These are phyloP conservation scores for Leersia perrieri DNA, from an alignment of 176 grass and related monocot genomes.

Conservation along the genomic window DNA sequence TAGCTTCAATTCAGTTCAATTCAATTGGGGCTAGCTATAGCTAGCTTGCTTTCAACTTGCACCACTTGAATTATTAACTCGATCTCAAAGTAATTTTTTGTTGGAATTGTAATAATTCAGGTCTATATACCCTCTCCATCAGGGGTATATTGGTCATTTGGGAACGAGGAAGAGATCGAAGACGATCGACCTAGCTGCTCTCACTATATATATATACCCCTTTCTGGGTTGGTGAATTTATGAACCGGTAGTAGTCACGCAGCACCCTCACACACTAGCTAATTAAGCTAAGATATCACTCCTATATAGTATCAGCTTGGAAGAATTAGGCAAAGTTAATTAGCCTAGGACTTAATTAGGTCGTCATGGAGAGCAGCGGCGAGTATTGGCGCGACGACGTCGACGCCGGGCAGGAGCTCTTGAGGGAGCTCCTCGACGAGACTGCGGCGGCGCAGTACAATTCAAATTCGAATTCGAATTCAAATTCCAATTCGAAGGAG, in stretches of 20 bases:
- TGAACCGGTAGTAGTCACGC: too few species aligned
- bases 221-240: slow-evolving; percentile 33
- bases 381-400: slow-evolving; percentile 41
- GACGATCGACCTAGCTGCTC: too few species aligned
- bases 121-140: not conserved
- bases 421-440: slow-evolving; percentile 54
- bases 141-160: slow-evolving; percentile 41
- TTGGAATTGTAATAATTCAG: not conserved
- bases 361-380: slow-evolving; percentile 3
- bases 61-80: not conserved
- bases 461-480: not conserved
- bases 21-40: too few species aligned
- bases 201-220: slow-evolving; percentile 21
- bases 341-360: too few species aligned
- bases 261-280: not conserved
- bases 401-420: slow-evolving; percentile 44
- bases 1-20: not conserved
- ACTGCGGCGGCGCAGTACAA: not conserved
- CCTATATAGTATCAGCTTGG: not conserved
- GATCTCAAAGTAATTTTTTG: not conserved
- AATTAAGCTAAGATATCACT: not conserved
- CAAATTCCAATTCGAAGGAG: not conserved
- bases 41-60: not conserved
- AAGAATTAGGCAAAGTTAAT: not conserved
- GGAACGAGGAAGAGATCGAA: slow-evolving; percentile 2